Percentiles rank a stretch among this genome's conserved stretches.
phyloP scores from a whole-genome alignment of 345 rosid genomes.

The Carallia brachiata region DNA sequence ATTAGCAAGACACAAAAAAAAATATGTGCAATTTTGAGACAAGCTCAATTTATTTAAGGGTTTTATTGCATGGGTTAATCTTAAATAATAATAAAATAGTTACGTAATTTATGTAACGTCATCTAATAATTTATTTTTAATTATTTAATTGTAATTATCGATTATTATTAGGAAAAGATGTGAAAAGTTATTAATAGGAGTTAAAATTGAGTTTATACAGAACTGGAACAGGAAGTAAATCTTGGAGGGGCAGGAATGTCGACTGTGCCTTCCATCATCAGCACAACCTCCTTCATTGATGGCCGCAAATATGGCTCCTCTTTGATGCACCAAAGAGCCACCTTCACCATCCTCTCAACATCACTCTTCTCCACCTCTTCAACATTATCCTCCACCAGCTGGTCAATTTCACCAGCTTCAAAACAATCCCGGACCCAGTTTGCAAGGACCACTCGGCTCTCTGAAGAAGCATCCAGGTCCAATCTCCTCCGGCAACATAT shows the following conservation, averaged over 20 bases:
- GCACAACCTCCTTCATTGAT: slow-evolving; percentile 4
- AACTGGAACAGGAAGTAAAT: too few species aligned
- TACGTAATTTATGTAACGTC: too few species aligned
- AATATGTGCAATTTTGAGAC: too few species aligned
- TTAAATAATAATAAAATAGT: too few species aligned
- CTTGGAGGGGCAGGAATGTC: slow-evolving; percentile 12
- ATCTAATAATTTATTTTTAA: too few species aligned
- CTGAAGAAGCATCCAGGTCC: background rate
- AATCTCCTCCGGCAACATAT: slow-evolving; percentile 21
- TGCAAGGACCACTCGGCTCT: slow-evolving; percentile 22
- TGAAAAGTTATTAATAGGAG: too few species aligned
- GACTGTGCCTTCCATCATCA: slow-evolving; percentile 11
- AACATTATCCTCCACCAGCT: slow-evolving; percentile 7
- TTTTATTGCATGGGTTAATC: too few species aligned
- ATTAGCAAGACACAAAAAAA: too few species aligned
- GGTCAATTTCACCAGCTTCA: slow-evolving; percentile 4
- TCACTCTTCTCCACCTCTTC: slow-evolving; percentile 5
- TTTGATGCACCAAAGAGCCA: slow-evolving; percentile 17
- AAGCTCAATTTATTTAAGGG: too few species aligned
- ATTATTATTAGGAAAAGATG: too few species aligned
- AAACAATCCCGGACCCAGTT: slow-evolving; percentile 25
- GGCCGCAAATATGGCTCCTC: slow-evolving; percentile 13
- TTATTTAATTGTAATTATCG: too few species aligned
- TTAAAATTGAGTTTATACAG: too few species aligned
- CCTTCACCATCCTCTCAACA: slow-evolving; percentile 8